Conservation (phyloP, 2,329 filamentous ascomycete genomes). For the Aspergillus unguis region DNA sequence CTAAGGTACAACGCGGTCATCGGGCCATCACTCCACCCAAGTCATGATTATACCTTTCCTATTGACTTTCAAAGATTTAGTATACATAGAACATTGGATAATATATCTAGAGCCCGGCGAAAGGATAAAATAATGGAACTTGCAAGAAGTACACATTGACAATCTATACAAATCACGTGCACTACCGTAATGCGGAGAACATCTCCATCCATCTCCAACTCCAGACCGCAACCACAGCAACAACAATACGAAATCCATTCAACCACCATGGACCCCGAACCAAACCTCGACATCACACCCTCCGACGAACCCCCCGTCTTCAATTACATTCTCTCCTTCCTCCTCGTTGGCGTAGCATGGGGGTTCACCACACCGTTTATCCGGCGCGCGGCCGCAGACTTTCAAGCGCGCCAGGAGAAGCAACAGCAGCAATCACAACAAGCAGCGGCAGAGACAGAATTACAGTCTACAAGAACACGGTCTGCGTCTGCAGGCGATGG, state of each 20-base stretch:
- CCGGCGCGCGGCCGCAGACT: constrained; percentile 74
- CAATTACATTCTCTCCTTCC: constrained; percentile 84
- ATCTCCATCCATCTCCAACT: background rate
- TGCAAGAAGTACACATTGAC: no score
- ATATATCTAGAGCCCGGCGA: no score
- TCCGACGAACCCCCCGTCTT: constrained; percentile 46
- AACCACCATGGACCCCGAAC: constrained; percentile 32
- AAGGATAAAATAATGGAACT: no score
- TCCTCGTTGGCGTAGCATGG: constrained; percentile 89
- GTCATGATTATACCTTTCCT: no score
- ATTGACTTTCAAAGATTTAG: no score
- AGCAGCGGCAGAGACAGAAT: constrained; percentile 3
- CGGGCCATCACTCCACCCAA: no score
- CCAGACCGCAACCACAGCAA: background rate
- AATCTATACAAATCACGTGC: no score
- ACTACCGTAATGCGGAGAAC: background rate
- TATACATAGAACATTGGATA: no score
- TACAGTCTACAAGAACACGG: background rate
- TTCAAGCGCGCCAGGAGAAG: constrained; percentile 56
- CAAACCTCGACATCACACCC: constrained; percentile 21
- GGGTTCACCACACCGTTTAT: constrained; percentile 92
- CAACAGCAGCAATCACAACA: constrained; percentile 13
- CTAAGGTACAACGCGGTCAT: no score
- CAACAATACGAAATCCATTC: background rate
- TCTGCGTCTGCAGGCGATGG: background rate